Conservation (phyloP, 2,329 filamentous ascomycete genomes). For the Penicillium sp. region DNA sequence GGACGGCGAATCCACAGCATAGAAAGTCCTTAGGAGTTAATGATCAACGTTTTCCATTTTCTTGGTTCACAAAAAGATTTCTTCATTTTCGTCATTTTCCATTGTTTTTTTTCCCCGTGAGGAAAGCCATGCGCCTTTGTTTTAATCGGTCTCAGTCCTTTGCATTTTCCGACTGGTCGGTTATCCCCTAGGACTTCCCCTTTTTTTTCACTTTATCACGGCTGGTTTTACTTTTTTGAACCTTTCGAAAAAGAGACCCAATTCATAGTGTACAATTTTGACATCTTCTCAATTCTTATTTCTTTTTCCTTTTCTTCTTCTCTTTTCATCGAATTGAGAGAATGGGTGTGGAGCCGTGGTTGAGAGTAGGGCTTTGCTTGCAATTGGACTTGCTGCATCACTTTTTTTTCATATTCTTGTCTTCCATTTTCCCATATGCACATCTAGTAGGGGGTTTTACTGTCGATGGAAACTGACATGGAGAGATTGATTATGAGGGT, state of each 20-base stretch:
- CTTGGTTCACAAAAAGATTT: slow-evolving; percentile 34
- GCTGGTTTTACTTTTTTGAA: slow-evolving; percentile 16
- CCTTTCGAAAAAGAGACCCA: slow-evolving; percentile 12
- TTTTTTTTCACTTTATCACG: slow-evolving; percentile 17
- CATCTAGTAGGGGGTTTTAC: not conserved
- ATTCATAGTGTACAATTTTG: slow-evolving; percentile 36
- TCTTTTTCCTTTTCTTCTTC: slow-evolving; percentile 3
- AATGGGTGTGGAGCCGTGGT: not conserved
- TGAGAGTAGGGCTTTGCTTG: not conserved
- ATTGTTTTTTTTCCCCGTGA: slow-evolving; percentile 3
- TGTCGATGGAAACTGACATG: not conserved
- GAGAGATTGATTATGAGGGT: not conserved
- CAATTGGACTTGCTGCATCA: not conserved
- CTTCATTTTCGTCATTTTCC: slow-evolving; percentile 19
- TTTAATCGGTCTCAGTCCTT: slow-evolving; percentile 14
- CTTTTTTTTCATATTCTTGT: not conserved
- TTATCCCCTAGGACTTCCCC: slow-evolving; percentile 9
- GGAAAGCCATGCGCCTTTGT: slow-evolving; percentile 11
- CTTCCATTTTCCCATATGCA: not conserved
- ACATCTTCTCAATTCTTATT: slow-evolving; percentile 25
- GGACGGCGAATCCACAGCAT: slow-evolving; percentile 42
- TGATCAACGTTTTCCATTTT: slow-evolving; percentile 40
- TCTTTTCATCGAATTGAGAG: not conserved
- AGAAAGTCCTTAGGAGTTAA: slow-evolving; percentile 39
- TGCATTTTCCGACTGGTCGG: slow-evolving; percentile 33